Percentiles rank a stretch among this genome's conserved stretches.
Evolutionary conservation across 352 stramenopile species (phyloP).

Genomic region (Phytopythium oedochilum): DNA sequence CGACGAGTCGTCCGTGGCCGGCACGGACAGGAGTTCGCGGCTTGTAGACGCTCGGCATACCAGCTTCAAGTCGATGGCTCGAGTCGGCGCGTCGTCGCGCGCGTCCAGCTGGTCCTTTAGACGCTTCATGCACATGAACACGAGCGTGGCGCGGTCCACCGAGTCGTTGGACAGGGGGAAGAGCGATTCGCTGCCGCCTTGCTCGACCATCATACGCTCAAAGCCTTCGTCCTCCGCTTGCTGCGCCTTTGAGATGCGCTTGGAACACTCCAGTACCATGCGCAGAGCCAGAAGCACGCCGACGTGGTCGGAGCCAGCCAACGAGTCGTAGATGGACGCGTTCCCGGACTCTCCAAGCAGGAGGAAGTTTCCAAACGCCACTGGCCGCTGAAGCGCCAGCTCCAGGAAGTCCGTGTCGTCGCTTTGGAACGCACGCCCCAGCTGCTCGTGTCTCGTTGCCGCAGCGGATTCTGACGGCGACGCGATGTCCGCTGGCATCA

Average conservation of each 20-base stretch:
- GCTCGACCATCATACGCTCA: not conserved
- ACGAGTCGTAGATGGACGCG: conserved; percentile 42
- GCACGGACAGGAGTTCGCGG: conserved; percentile 19
- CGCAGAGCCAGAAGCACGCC: conserved; percentile 60
- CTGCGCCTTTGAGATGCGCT: conserved; percentile 26
- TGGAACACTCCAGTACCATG: conserved; percentile 76
- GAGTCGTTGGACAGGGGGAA: conserved; percentile 52
- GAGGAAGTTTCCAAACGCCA: conserved; percentile 52
- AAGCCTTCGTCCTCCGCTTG: conserved; percentile 5
- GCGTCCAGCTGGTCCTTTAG: conserved; percentile 39
- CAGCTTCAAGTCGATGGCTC: conserved; percentile 48
- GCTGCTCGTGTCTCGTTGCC: conserved; percentile 42
- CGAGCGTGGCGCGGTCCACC: conserved; percentile 49
- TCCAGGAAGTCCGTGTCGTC: conserved; percentile 55
- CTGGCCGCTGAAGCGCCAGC: conserved; percentile 49
- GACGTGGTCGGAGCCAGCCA: conserved; percentile 65
- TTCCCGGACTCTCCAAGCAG: conserved; percentile 15
- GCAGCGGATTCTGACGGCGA: not conserved
- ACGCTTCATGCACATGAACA: conserved; percentile 81
- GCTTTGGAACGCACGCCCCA: conserved; percentile 61
- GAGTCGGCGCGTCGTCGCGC: conserved; percentile 6
- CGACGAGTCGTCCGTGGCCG: not conserved
- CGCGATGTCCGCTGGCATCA: conserved; percentile 8
- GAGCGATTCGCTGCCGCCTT: conserved; percentile 8
- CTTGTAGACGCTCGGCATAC: conserved; percentile 34